phyloP scores from a whole-genome alignment of 768 basidiomycete species.

The Auricularia cornea region DNA sequence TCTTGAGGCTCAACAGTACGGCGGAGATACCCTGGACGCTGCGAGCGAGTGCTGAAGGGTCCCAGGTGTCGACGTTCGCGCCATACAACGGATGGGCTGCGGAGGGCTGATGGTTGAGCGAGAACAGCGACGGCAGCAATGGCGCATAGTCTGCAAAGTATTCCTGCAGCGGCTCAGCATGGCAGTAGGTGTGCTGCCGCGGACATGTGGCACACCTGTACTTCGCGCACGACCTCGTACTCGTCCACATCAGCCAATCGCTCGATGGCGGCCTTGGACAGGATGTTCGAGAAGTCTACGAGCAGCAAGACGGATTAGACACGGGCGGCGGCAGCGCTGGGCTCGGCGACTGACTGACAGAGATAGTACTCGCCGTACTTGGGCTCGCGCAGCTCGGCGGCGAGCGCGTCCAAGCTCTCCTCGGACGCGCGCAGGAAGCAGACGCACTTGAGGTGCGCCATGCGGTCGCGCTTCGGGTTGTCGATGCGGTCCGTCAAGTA shows the following conservation, averaged over 20 bases:
- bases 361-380: slow-evolving; percentile 98
- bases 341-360: slow-evolving; percentile 63
- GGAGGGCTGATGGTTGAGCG: slow-evolving; percentile 69
- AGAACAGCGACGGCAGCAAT: slow-evolving; percentile 77
- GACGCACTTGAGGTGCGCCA: slow-evolving; percentile 96
- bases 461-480: slow-evolving; percentile 82
- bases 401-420: slow-evolving; percentile 74
- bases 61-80: slow-evolving; percentile 63
- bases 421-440: slow-evolving; percentile 84
- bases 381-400: slow-evolving; percentile 77
- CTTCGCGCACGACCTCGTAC: slow-evolving; percentile 92
- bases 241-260: slow-evolving; percentile 90
- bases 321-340: background rate
- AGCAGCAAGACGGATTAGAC: slow-evolving; percentile 2
- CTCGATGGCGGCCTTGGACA: slow-evolving; percentile 87
- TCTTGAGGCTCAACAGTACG: slow-evolving; percentile 88
- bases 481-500: slow-evolving; percentile 98
- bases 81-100: slow-evolving; percentile 60
- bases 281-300: slow-evolving; percentile 88
- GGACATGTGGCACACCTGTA: slow-evolving; percentile 55
- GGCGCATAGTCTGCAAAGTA: slow-evolving; percentile 96
- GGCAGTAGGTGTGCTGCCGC: background rate
- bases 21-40: slow-evolving; percentile 75
- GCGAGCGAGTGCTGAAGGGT: slow-evolving; percentile 62
- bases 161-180: slow-evolving; percentile 51